phyloP scores from a whole-genome alignment of 2,329 filamentous ascomycete genomes.

The Dactylonectria estremocensis region DNA sequence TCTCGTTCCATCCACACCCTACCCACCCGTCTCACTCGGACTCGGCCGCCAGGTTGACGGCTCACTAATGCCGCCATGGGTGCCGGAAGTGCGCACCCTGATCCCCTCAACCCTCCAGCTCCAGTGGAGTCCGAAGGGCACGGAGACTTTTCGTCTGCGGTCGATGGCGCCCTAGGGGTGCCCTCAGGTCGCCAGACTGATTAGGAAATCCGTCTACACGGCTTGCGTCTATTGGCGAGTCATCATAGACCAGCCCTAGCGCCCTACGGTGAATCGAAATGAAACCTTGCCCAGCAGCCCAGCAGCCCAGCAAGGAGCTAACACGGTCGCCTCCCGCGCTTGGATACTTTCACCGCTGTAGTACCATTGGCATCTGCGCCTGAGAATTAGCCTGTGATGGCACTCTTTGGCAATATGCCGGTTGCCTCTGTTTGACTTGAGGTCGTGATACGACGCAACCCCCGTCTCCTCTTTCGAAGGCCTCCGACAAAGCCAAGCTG shows the following conservation, averaged over 20 bases:
- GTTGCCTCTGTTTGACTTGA: slow-evolving; percentile 37
- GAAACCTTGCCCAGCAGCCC: slow-evolving; percentile 22
- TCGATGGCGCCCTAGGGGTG: slow-evolving; percentile 22
- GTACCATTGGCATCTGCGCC: slow-evolving; percentile 16
- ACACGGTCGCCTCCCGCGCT: slow-evolving; percentile 34
- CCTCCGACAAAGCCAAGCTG: neutral
- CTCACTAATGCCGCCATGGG: slow-evolving; percentile 30
- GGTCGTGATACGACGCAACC: slow-evolving; percentile 11
- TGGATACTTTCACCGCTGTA: slow-evolving; percentile 35
- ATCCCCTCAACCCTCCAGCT: slow-evolving; percentile 25
- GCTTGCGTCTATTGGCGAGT: slow-evolving; percentile 40
- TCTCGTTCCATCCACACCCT: slow-evolving; percentile 29
- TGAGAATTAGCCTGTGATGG: slow-evolving; percentile 2
- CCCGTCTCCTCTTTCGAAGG: neutral
- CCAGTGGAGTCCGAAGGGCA: slow-evolving; percentile 34
- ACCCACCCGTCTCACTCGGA: neutral
- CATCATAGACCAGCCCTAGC: slow-evolving; percentile 35
- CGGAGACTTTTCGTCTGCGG: slow-evolving; percentile 28
- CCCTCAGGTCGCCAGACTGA: slow-evolving; percentile 32
- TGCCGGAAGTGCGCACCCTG: slow-evolving; percentile 32
- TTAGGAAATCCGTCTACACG: slow-evolving; percentile 47
- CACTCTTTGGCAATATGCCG: slow-evolving; percentile 25
- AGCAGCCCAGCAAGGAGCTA: slow-evolving; percentile 18
- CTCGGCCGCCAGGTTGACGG: slow-evolving; percentile 27
- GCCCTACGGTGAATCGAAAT: slow-evolving; percentile 33